Conservation (phyloP, 2,329 filamentous ascomycete genomes). For the Tolypocladium paradoxum region DNA sequence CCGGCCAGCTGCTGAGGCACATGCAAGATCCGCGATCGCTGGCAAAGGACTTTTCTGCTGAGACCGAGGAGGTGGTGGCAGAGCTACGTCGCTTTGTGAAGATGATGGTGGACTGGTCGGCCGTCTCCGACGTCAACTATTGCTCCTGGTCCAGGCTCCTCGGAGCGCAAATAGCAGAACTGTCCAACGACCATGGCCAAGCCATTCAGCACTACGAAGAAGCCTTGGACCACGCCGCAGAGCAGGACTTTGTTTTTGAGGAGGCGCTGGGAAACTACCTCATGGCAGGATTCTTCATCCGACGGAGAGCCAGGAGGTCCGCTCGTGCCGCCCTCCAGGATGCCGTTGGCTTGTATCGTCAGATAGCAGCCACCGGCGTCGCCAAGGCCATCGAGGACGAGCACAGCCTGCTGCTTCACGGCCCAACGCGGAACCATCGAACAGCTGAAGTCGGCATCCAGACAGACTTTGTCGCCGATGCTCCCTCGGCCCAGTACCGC, state of each 20-base stretch:
- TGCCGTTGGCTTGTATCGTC: constrained; percentile 55
- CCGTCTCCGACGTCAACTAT: constrained; percentile 61
- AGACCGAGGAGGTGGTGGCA: constrained; percentile 36
- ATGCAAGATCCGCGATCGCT: constrained; percentile 35
- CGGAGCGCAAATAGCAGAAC: constrained; percentile 57
- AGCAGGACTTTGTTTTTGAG: constrained; percentile 57
- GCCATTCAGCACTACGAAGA: constrained; percentile 58
- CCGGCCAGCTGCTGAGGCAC: constrained; percentile 38
- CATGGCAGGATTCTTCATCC: constrained; percentile 60
- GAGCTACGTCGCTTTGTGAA: constrained; percentile 45
- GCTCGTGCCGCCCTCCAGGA: constrained; percentile 61
- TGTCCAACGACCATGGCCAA: constrained; percentile 42
- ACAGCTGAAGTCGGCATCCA: constrained; percentile 56
- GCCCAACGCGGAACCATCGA: constrained; percentile 45
- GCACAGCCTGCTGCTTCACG: constrained; percentile 56
- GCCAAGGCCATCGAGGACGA: constrained; percentile 57
- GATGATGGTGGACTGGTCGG: constrained; percentile 53
- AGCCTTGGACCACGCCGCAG: constrained; percentile 59
- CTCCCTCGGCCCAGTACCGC: constrained; percentile 40
- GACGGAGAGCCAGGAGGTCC: constrained; percentile 53
- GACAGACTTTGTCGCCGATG: constrained; percentile 56
- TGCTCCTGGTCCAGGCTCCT: constrained; percentile 57
- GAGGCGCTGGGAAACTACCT: constrained; percentile 65
- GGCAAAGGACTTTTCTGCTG: constrained; percentile 30
- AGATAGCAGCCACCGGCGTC: constrained; percentile 59